Evolutionary conservation across 805 yeast species (phyloP).

Genomic region (Teunomyces atbi): DNA sequence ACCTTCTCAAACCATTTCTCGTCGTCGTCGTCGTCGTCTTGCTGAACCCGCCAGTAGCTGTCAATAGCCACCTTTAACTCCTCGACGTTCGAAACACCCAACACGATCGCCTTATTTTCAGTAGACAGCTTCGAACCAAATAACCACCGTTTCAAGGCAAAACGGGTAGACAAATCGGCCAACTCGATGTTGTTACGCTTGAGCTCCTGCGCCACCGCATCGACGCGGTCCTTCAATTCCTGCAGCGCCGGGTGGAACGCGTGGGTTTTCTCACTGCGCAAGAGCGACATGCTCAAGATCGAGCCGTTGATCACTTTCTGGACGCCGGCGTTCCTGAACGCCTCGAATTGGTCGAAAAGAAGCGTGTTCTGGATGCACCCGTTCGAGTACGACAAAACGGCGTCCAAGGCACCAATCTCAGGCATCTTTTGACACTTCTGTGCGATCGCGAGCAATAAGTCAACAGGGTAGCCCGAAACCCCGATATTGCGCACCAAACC

Average conservation of each 20-base stretch:
- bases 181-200: slow-evolving; percentile 52
- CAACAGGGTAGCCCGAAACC: slow-evolving; percentile 83
- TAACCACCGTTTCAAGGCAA: slow-evolving; percentile 63
- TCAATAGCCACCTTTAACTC: slow-evolving; percentile 66
- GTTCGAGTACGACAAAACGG: slow-evolving; percentile 74
- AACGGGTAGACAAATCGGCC: slow-evolving; percentile 80
- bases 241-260: slow-evolving; percentile 77
- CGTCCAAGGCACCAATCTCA: slow-evolving; percentile 65
- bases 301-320: slow-evolving; percentile 73
- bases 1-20: slow-evolving; percentile 41
- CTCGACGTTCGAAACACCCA: slow-evolving; percentile 66
- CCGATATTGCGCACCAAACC: slow-evolving; percentile 71
- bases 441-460: slow-evolving; percentile 58
- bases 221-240: slow-evolving; percentile 54
- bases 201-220: slow-evolving; percentile 42
- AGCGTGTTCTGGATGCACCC: slow-evolving; percentile 75
- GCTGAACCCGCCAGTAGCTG: slow-evolving; percentile 51
- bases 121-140: slow-evolving; percentile 18
- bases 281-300: slow-evolving; percentile 82
- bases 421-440: slow-evolving; percentile 27
- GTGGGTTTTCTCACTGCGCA: slow-evolving; percentile 65
- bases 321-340: slow-evolving; percentile 57
- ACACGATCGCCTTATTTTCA: slow-evolving; percentile 52
- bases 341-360: slow-evolving; percentile 46
- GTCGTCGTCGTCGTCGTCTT: slow-evolving; percentile 40